Evolutionary conservation across 2,329 filamentous ascomycete genomes (phyloP), one percentile per base, ranked within the genome.

Genomic region (Aspergillus persii): DNA sequence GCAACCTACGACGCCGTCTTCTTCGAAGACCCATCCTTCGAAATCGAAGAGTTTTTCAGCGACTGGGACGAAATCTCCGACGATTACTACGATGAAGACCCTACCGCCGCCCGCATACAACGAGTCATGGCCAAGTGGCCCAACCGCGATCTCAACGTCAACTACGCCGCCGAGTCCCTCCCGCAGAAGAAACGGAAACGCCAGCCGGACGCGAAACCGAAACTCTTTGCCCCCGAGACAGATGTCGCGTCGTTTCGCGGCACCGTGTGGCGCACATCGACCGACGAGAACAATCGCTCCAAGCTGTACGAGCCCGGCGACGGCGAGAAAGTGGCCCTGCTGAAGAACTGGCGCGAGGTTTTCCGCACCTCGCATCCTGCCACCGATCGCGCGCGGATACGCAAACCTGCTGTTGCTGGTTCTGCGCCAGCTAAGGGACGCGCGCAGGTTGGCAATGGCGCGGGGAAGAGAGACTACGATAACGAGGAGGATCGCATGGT

Each of bases 1-100:
- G 69, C 78, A 31, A 68, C 75, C 12, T 71, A 76, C 63, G 77
- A 77, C 56, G 73, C 76, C 31, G 67, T 75, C 29, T 71, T 74
- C 36, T 69, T 72, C 29, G 76, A 78, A 49, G 74, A 79, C 55
- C 73, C 76, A 5, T 69, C 66, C 12, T 67, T 74, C 29, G 77
- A 80, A 39, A 61, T 72, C 7, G 69, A 74, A 54, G 76, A 78
- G 11, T 74, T 72, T 50, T 77, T 71, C 65, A 77, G 74, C 53
- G 79, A 80, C 62, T 79, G 77, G 76, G 77, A 79, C 50, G 77
- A 79, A 30, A 73, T 78, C 49, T 76, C 77, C 12, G 77, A 79
- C 54, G 77, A 79, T 59, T 79, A 77, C 63, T 74, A 76, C 58
- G 77, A 79, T 48, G 76, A 78, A 54, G 77, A 79, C 36, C 72